Base-by-base conservation (phyloP, 2,329 filamentous ascomycete species). In the Aureobasidium sp. region DNA sequence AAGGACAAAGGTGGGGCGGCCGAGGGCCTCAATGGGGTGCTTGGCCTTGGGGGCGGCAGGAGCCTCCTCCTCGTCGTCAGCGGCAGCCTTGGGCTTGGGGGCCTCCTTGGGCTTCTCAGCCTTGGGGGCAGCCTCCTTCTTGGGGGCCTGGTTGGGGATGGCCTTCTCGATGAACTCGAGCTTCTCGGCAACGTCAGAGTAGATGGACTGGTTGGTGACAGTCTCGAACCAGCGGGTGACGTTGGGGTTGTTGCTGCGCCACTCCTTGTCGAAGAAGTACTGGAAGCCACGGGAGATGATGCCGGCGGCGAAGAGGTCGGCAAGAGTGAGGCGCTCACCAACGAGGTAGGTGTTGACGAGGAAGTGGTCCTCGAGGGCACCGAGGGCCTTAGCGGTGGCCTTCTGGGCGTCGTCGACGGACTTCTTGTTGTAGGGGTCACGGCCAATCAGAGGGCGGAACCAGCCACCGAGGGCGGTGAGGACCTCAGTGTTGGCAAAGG, bases 361-460 rank as follows among this genome's bases (percentile, higher is more conserved):
- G 70, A 99, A 88, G 83, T 97, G 90, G 74, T 89, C 82, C 82
- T 99, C 94, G 62, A 94, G 80, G 69, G 90, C 84, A 66, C 80
- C 77, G 70, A 96, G 72, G 69, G 82, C 85, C 82, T 87, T 88
- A 70, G 84, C 77, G 64, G 88, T 79, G 66, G 76, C 80, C 82
- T 90, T 90, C 74, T 85, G 80, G 69, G 84, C 79, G 31, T 96
- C 91, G 62, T 97, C 93, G 65, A 94, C 88, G 73, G 79, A 82
- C 89, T 96, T 97, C 90, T 97, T 99, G 88, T 97, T 97, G 87
- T 97, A 99, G 69, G 87, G 81, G 71, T 85, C 84, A 72, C 82
- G 80, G 75, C 94, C 94, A 70, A 91, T 76, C 69, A 97, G 87
- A 70, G 94, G 94, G 69, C 84, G 84, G 86, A 89, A 94, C 90